Evolutionary conservation across 495 filamentous ascomycete genomes (phyloP), one percentile per base, ranked within the genome.

Genomic region (Paragyromitra xinjiangensis): DNA sequence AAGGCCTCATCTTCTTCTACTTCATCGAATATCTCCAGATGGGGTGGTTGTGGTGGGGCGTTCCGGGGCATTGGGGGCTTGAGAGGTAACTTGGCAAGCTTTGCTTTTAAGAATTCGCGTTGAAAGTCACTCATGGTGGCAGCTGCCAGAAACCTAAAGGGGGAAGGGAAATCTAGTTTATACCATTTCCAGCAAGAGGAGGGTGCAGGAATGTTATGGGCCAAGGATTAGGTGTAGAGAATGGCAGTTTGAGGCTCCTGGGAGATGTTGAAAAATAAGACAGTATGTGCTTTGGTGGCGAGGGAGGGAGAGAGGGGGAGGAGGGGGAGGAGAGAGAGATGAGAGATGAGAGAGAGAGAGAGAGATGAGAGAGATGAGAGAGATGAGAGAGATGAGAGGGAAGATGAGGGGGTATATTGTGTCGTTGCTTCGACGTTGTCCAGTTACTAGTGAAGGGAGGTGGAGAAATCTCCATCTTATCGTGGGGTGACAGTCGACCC

Each of bases 91-190:
- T 85, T 85, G 76, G 87, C 86, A 78, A 96, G 85, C 85, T 92
- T 94, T 50, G 93, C 87, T 84, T 93, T 94, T 82, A 91, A 91
- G 84, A 94, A 95, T 66, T 90, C 89, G 82, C 89, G 91, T 85
- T 95, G 93, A 45, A 98, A 89, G 71, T 94, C 90, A 82, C 93
- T 96, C 94, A 98, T 97, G 80, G 77, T 82, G 22, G 53, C 50
- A 63, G 44, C 26, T 67, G 42, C 64, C 63, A 48, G 58, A 61
- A 22, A 65, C 53, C 53, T 61, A 24, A 66, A 73, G 42, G 58
- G 44, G 73, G 34, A 66, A 73, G 42, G 58, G 44, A 73, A 71
- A 24, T 37, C 26, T 65, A 59, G 44, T 37, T 45, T 66, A 65
- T 59, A 65, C 45, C 51, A 73, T 72, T 55, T 58, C 59, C 37